phyloP scores from a whole-genome alignment of 129 eudicot genomes.

The Cynara cardunculus region DNA sequence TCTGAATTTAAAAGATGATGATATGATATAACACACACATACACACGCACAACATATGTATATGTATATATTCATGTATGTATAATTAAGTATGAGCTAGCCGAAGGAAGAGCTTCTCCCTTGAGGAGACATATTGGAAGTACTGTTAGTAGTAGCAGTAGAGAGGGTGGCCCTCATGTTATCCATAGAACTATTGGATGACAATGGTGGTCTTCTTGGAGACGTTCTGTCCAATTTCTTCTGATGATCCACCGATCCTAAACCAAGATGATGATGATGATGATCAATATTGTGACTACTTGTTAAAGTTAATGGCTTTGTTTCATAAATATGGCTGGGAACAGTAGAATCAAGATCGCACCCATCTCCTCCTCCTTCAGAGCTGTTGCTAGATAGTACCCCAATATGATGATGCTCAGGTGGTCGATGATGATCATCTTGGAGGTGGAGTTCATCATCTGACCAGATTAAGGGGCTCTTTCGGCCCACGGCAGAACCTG shows the following conservation, averaged over 20 bases:
- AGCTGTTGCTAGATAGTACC: slow-evolving; percentile 37
- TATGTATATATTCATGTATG: neutral
- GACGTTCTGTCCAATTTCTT: slow-evolving; percentile 27
- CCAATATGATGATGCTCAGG: slow-evolving; percentile 27
- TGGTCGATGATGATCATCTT: slow-evolving; percentile 26
- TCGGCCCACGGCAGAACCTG: slow-evolving; percentile 32
- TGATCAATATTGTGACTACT: slow-evolving; percentile 17
- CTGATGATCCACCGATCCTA: slow-evolving; percentile 28
- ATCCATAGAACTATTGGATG: slow-evolving; percentile 39
- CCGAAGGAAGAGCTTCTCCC: slow-evolving; percentile 46
- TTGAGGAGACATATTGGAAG: slow-evolving; percentile 37
- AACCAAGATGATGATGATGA: slow-evolving; percentile 34
- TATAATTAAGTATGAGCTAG: slow-evolving; percentile 1
- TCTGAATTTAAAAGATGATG: slow-evolving; percentile 4
- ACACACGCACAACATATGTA: neutral
- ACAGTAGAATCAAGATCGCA: slow-evolving; percentile 31
- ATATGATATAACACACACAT: neutral
- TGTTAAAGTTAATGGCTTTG: slow-evolving; percentile 30
- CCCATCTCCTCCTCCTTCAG: slow-evolving; percentile 36
- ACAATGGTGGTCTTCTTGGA: slow-evolving; percentile 36
- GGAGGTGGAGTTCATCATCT: slow-evolving; percentile 38
- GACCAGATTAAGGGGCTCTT: slow-evolving; percentile 44
- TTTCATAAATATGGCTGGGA: slow-evolving; percentile 29
- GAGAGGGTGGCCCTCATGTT: slow-evolving; percentile 37
- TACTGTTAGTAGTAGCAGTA: slow-evolving; percentile 21